phyloP scores from a whole-genome alignment of 768 basidiomycete species.

The Trametes cinnabarina region DNA sequence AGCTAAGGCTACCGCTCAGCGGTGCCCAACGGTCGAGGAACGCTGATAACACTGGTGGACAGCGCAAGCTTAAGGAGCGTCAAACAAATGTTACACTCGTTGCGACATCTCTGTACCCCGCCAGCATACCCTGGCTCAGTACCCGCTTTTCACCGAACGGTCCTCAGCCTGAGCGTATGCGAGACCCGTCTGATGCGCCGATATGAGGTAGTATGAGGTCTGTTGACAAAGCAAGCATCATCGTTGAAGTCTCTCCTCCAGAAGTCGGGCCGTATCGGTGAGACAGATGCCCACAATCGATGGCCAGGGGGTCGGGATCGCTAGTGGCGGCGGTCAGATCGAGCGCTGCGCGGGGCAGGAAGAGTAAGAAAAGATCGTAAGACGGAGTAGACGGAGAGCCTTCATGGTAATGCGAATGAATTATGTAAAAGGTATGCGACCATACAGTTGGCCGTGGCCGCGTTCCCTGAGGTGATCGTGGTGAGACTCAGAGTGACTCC shows the following conservation, averaged over 20 bases:
- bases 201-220: too few relatives aligned
- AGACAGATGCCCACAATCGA: neutral
- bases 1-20: neutral
- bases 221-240: too few relatives aligned
- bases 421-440: neutral
- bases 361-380: neutral
- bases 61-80: too few relatives aligned
- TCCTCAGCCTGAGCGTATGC: neutral
- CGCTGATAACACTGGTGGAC: too few relatives aligned
- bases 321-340: neutral
- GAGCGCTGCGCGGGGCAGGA: neutral
- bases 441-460: neutral
- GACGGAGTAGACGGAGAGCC: conserved; percentile 10
- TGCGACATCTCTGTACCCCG: neutral
- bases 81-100: too few relatives aligned
- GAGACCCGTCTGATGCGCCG: neutral
- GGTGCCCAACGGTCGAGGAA: neutral
- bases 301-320: neutral
- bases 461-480: neutral
- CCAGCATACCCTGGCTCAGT: neutral
- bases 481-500: conserved; percentile 7
- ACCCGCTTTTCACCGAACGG: neutral
- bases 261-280: conserved; percentile 4
- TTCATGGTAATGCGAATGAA: neutral
- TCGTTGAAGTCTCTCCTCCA: neutral